Conservation (phyloP, 768 basidiomycete genomes). For the Sarcodon sp. region DNA sequence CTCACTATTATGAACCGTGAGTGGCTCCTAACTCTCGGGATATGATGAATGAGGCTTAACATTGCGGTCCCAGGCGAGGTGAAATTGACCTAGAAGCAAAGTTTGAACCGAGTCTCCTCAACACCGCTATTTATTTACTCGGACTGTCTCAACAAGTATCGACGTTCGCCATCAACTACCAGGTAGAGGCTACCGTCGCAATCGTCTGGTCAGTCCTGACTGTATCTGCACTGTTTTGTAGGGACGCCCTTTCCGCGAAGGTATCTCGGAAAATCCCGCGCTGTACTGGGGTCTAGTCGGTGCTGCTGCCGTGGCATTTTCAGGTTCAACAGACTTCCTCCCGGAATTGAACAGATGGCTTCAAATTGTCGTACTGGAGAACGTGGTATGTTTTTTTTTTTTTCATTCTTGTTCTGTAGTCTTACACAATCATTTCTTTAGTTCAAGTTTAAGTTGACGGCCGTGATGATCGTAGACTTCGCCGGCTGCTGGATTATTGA, state of each 20-base stretch:
- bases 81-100: slow-evolving; percentile 90
- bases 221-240: slow-evolving; percentile 14
- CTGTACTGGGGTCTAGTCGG: slow-evolving; percentile 87
- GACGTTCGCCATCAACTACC: slow-evolving; percentile 98
- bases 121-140: slow-evolving; percentile 93
- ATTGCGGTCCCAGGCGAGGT: slow-evolving; percentile 38
- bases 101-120: slow-evolving; percentile 88
- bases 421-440: slow-evolving; percentile 16
- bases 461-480: slow-evolving; percentile 81
- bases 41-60: not conserved
- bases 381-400: slow-evolving; percentile 35
- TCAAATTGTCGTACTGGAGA: slow-evolving; percentile 88
- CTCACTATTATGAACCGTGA: slow-evolving; percentile 67
- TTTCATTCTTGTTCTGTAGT: not conserved
- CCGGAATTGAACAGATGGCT: slow-evolving; percentile 96
- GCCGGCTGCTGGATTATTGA: slow-evolving; percentile 82
- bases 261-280: slow-evolving; percentile 91
- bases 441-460: slow-evolving; percentile 77
- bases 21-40: slow-evolving; percentile 14
- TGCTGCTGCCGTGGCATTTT: slow-evolving; percentile 84
- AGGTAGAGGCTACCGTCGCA: slow-evolving; percentile 24
- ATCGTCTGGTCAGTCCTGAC: not conserved
- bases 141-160: slow-evolving; percentile 97
- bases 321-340: slow-evolving; percentile 86
- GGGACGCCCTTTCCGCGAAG: slow-evolving; percentile 97